These are phyloP conservation scores for Vigna radiata DNA, from an alignment of 306 rosid genomes.

Conservation along the genomic window DNA sequence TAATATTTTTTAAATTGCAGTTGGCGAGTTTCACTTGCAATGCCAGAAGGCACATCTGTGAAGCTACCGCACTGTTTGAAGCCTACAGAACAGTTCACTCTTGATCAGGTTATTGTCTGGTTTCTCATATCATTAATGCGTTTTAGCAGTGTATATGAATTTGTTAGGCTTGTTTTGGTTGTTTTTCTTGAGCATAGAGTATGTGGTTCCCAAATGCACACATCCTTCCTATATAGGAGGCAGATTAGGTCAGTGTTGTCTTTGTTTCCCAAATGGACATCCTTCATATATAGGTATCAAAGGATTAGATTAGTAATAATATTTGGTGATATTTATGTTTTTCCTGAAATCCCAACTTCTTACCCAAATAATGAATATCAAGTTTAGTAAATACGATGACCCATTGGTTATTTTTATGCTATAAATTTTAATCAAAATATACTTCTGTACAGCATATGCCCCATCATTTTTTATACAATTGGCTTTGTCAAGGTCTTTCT, in stretches of 20 bases:
- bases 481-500: slow-evolving; percentile 16
- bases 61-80: slow-evolving; percentile 78
- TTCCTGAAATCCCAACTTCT: slow-evolving; percentile 30
- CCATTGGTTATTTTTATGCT: background rate
- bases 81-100: slow-evolving; percentile 62
- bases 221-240: slow-evolving; percentile 16
- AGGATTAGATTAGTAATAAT: background rate
- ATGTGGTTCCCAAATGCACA: slow-evolving; percentile 28
- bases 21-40: slow-evolving; percentile 74
- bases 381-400: background rate
- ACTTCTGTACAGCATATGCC: slow-evolving; percentile 10
- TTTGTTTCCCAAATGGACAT: background rate
- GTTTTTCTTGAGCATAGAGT: slow-evolving; percentile 16
- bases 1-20: slow-evolving; percentile 54
- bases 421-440: background rate
- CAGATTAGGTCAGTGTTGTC: slow-evolving; percentile 4
- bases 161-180: slow-evolving; percentile 22
- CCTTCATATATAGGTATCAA: slow-evolving; percentile 20
- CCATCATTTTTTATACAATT: background rate
- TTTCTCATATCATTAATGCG: slow-evolving; percentile 36
- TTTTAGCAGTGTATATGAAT: slow-evolving; percentile 22
- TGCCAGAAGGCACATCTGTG: slow-evolving; percentile 66
- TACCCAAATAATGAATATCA: background rate
- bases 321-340: slow-evolving; percentile 23
- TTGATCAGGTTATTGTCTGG: slow-evolving; percentile 74